Evolutionary conservation across 805 yeast species (phyloP), one percentile per base, ranked within the genome.

Genomic region (Millerozyma miso): DNA sequence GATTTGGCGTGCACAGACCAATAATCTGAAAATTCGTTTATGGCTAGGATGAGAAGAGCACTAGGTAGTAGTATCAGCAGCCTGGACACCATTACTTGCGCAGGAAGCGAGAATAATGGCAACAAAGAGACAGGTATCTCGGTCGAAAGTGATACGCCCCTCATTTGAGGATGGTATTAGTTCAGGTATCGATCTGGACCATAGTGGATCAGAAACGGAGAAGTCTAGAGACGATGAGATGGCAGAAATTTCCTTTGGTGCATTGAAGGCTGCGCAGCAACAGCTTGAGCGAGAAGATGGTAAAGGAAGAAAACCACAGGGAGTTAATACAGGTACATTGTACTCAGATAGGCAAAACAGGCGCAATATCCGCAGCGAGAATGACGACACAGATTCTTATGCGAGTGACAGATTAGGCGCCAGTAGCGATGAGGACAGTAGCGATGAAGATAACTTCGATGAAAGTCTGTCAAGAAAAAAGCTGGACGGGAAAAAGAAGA

Each of bases 221-320:
- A 39, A 46, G 4, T 44, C 38, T 3, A 45, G 42, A 14, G 77
- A 74, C 40, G 81, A 72, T 46, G 85, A 77, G 41, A 47, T 77
- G 44, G 64, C 67, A 7, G 69, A 76, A 4, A 49, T 81, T n/a
- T 80, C 88, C 5, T 82, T 83, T 66, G 87, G 83, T 1, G 75
- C 85, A 4, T 61, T 83, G 45, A 79, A 76, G 53, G 60, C 72
- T 5, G 87, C 88, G 3, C 85, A 81, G 52, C 71, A 64, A 38
- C 67, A 77, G 51, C 56, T 77, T 35, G 63, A 63, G 35, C 48
- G 31, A 16, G 38, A 41, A 31, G 19, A n/a, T 12, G 31, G 39
- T 33, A 26, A n/a, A n/a, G 32, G 39, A 31, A 34, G 40, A 35
- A 45, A 37, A 20, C 53, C 34, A 58, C 58, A 34, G 44, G 49